Evolutionary conservation across 176 grass and related monocot genomes (phyloP).

Genomic region (Urochloa ruziziensis): DNA sequence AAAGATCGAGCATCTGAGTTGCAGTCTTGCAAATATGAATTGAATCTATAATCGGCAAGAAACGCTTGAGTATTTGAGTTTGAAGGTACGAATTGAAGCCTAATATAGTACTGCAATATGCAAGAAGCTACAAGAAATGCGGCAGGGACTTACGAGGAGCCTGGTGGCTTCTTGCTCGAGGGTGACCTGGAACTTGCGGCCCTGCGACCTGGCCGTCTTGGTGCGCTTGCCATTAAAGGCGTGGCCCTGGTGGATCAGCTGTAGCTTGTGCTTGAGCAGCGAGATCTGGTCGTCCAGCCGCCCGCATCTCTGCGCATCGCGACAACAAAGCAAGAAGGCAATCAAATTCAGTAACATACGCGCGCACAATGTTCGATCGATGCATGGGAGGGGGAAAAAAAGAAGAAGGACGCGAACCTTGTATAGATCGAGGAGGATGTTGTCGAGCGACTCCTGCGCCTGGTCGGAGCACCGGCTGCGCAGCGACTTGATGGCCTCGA

Average conservation of each 20-base stretch:
- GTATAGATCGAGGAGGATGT: conserved; percentile 94
- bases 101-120: too few relatives aligned
- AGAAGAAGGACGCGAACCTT: conserved; percentile 51
- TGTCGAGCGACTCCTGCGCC: conserved; percentile 95
- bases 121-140: not conserved
- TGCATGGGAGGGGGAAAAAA: not conserved
- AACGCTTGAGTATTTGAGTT: too few relatives aligned
- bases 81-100: not conserved
- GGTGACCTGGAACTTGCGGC: conserved; percentile 95
- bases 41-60: not conserved
- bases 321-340: not conserved
- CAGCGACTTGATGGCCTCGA: conserved; percentile 97
- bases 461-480: conserved; percentile 85
- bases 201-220: conserved; percentile 90
- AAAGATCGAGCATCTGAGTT: not conserved
- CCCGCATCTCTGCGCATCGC: conserved; percentile 63
- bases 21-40: not conserved
- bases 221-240: conserved; percentile 97
- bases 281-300: conserved; percentile 87
- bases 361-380: not conserved
- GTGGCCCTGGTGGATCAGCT: conserved; percentile 68
- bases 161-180: conserved; percentile 92
- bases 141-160: conserved; percentile 60
- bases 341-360: not conserved
- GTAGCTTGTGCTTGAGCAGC: conserved; percentile 84